These are phyloP conservation scores for Capronia coronata DNA, from an alignment of 2,329 filamentous ascomycete species.

Conservation along the genomic window DNA sequence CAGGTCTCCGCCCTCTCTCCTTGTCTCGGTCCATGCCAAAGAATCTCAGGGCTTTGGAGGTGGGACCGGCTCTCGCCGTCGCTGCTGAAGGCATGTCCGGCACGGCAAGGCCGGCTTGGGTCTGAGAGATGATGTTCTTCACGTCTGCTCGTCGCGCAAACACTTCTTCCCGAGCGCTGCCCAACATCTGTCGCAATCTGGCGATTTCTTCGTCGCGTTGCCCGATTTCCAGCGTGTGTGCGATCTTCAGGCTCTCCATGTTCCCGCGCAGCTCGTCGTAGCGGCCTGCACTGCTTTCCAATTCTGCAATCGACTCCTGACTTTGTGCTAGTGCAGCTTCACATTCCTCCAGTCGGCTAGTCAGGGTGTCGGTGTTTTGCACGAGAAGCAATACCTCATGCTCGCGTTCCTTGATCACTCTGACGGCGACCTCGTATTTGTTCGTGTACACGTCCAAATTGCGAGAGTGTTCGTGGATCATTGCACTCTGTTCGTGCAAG, in stretches of 20 bases:
- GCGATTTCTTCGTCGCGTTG: conserved; percentile 19
- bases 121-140: conserved; percentile 19
- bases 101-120: conserved; percentile 6
- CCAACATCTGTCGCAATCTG: conserved; percentile 19
- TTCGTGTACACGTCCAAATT: conserved; percentile 9
- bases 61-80: conserved; percentile 11
- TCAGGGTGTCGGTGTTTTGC: conserved; percentile 13
- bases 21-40: conserved; percentile 21
- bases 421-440: conserved; percentile 12
- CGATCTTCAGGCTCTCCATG: conserved; percentile 17
- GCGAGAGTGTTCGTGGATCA: conserved; percentile 17
- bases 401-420: conserved; percentile 15
- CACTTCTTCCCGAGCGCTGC: conserved; percentile 22
- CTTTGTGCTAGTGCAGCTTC: conserved; percentile 5
- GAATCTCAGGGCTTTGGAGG: conserved; percentile 21
- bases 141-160: conserved; percentile 20
- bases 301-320: conserved; percentile 1
- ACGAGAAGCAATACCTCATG: conserved; percentile 19
- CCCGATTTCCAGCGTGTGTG: conserved; percentile 18
- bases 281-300: conserved; percentile 5
- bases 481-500: conserved; percentile 10
- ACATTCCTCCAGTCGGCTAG: conserved; percentile 9
- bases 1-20: conserved; percentile 9
- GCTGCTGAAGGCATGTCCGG: background rate
- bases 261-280: conserved; percentile 20